These are phyloP conservation scores for Colletotrichum gigasporum DNA, from an alignment of 2,329 filamentous ascomycete genomes.

Conservation along the genomic window DNA sequence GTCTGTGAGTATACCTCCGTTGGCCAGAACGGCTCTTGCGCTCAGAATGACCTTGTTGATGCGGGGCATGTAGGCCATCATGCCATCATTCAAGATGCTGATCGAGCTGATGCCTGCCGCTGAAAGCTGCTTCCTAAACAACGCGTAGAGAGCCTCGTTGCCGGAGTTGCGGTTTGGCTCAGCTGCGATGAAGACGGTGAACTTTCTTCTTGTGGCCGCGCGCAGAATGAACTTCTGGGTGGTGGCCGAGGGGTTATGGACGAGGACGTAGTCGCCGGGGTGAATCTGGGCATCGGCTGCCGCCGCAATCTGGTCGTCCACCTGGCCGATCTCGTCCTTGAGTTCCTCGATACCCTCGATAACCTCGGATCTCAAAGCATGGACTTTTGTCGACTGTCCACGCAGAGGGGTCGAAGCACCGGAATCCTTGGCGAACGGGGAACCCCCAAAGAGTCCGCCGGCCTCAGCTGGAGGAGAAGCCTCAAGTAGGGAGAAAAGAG, in stretches of 20 bases:
- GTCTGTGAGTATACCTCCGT: conserved; percentile 86
- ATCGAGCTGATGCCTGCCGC: conserved; percentile 84
- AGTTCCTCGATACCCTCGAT: conserved; percentile 95
- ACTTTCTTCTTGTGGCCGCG: conserved; percentile 88
- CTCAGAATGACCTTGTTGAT: conserved; percentile 95
- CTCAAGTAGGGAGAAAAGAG: conserved; percentile 89
- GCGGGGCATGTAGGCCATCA: conserved; percentile 93
- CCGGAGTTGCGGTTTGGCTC: conserved; percentile 55
- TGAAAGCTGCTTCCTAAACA: conserved; percentile 80
- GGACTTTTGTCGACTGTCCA: conserved; percentile 55
- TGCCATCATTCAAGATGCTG: conserved; percentile 82
- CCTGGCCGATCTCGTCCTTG: conserved; percentile 91
- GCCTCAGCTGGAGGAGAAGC: conserved; percentile 65
- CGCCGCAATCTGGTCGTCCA: conserved; percentile 91
- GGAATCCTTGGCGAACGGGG: conserved; percentile 56
- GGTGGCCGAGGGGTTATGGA: conserved; percentile 85
- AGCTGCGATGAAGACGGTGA: conserved; percentile 88
- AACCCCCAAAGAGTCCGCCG: conserved; percentile 46
- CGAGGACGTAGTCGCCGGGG: conserved; percentile 90
- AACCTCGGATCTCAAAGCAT: conserved; percentile 88
- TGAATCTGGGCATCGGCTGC: conserved; percentile 93
- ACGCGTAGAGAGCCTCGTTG: conserved; percentile 53
- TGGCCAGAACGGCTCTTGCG: conserved; percentile 86
- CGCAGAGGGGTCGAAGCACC: conserved; percentile 60
- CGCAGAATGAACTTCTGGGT: conserved; percentile 91